These are phyloP conservation scores for Venturia oleaginea DNA, from an alignment of 2,329 filamentous ascomycete species.

Conservation along the genomic window DNA sequence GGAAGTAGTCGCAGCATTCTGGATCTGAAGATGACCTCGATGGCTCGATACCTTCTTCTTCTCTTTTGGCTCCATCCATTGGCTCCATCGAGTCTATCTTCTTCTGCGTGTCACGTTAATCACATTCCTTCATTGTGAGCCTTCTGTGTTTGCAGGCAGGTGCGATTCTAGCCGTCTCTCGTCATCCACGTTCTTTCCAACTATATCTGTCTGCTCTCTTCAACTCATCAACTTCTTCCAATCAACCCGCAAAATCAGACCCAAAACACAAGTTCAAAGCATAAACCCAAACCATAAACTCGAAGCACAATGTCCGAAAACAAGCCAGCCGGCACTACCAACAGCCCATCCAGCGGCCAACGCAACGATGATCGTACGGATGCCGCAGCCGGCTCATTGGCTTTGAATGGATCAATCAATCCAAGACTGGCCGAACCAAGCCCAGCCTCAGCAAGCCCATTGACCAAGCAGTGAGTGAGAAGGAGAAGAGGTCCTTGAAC, in stretches of 20 bases:
- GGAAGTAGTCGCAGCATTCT: too few relatives aligned
- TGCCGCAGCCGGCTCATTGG: background rate
- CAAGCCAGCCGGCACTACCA: background rate
- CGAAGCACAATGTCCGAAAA: background rate
- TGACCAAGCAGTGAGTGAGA: background rate
- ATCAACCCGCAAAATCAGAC: background rate
- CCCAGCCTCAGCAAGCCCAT: background rate
- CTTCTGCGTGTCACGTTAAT: too few relatives aligned
- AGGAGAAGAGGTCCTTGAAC: background rate
- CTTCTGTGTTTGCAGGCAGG: background rate
- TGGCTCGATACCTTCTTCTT: too few relatives aligned
- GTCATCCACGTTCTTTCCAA: background rate
- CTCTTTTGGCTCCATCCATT: too few relatives aligned
- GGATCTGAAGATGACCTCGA: too few relatives aligned
- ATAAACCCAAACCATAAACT: background rate
- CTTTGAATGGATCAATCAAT: background rate
- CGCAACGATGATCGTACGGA: background rate
- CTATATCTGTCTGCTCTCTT: background rate
- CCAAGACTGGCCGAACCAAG: background rate
- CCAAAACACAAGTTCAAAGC: background rate
- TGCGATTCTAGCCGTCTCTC: background rate
- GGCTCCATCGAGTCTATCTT: too few relatives aligned
- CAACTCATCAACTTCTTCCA: background rate
- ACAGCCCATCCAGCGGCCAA: constrained; percentile 19
- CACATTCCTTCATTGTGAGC: background rate